Percentiles rank a stretch among this genome's conserved stretches.
phyloP scores from a whole-genome alignment of 306 rosid species.

The Adenanthera pavonina region DNA sequence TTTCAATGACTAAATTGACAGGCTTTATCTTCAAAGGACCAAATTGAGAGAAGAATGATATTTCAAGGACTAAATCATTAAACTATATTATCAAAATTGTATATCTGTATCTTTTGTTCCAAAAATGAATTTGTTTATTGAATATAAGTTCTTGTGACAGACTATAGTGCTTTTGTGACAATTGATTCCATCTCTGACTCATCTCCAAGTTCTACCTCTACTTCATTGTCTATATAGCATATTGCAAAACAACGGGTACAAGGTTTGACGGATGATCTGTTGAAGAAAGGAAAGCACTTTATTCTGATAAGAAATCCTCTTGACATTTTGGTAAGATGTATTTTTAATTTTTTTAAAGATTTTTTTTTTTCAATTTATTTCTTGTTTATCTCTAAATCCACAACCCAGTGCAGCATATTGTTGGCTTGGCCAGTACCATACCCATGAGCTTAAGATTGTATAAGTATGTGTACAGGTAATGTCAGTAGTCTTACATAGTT shows the following conservation, averaged over 20 bases:
- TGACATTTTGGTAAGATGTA: slow-evolving; percentile 69
- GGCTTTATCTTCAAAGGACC: too few relatives aligned
- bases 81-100: not conserved
- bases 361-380: slow-evolving; percentile 10
- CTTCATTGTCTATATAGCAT: slow-evolving; percentile 55
- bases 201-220: slow-evolving; percentile 10
- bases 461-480: not conserved
- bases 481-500: not conserved
- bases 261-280: slow-evolving; percentile 64
- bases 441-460: slow-evolving; percentile 18
- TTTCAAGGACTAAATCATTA: not conserved
- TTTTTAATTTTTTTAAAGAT: not conserved
- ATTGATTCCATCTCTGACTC: slow-evolving; percentile 12
- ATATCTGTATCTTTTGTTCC: not conserved
- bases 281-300: slow-evolving; percentile 82
- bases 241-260: slow-evolving; percentile 70
- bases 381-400: slow-evolving; percentile 16
- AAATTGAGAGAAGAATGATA: too few relatives aligned
- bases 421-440: slow-evolving; percentile 17
- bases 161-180: slow-evolving; percentile 23
- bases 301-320: slow-evolving; percentile 80
- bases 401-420: slow-evolving; percentile 10
- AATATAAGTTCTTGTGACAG: slow-evolving; percentile 11
- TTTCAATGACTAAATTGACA: too few relatives aligned
- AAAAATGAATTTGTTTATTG: not conserved